Conservation (phyloP, 1,284 basidiomycete species). For the Sporisorium reilianum region DNA sequence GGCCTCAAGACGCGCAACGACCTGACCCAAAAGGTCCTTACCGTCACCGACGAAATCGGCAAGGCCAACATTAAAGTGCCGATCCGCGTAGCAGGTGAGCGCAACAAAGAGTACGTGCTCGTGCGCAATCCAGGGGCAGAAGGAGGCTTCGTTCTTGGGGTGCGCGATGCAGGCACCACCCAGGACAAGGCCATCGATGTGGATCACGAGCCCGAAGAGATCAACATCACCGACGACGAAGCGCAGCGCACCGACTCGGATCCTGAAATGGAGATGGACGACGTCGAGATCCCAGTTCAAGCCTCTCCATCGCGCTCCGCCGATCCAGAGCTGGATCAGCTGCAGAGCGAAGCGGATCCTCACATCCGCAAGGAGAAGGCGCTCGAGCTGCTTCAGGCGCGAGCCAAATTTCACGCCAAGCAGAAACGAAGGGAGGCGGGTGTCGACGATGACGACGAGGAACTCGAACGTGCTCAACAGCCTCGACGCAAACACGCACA, state of each 20-base stretch:
- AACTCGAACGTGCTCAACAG: slow-evolving; percentile 15
- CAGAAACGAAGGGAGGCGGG: slow-evolving; percentile 57
- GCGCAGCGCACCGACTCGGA: slow-evolving; percentile 34
- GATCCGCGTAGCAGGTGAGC: slow-evolving; percentile 91
- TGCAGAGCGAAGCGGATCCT: slow-evolving; percentile 48
- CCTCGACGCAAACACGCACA: slow-evolving; percentile 27
- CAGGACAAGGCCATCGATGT: slow-evolving; percentile 87
- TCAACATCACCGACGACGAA: slow-evolving; percentile 49
- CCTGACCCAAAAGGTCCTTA: slow-evolving; percentile 92
- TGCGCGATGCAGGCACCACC: slow-evolving; percentile 80
- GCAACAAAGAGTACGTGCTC: slow-evolving; percentile 92
- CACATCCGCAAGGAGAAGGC: slow-evolving; percentile 57
- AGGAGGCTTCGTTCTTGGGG: slow-evolving; percentile 93
- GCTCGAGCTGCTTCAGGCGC: slow-evolving; percentile 44
- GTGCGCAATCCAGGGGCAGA: slow-evolving; percentile 84
- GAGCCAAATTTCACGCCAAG: slow-evolving; percentile 57
- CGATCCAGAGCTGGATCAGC: slow-evolving; percentile 53
- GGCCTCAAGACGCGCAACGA: slow-evolving; percentile 89
- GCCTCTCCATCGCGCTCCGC: slow-evolving; percentile 15
- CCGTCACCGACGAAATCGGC: slow-evolving; percentile 91
- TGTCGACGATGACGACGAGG: slow-evolving; percentile 43
- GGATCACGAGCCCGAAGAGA: slow-evolving; percentile 55
- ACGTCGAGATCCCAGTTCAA: slow-evolving; percentile 55
- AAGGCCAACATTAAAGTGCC: slow-evolving; percentile 86
- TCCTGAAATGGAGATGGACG: slow-evolving; percentile 60